Evolutionary conservation across 495 filamentous ascomycete species (phyloP), one percentile per base, ranked within the genome.

Genomic region (Talaromyces wortmannii): DNA sequence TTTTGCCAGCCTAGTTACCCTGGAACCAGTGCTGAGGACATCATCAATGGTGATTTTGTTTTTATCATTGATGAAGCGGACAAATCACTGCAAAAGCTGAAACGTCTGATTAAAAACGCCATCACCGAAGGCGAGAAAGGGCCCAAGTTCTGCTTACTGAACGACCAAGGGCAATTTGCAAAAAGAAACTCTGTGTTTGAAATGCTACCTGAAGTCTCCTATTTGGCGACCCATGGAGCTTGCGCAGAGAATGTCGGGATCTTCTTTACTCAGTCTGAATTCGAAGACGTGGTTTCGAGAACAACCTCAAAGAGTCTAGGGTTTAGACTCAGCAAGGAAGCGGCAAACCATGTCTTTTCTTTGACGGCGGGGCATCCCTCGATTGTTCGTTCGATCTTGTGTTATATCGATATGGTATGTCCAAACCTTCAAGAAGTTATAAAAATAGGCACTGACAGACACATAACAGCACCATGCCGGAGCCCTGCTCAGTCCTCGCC

Each of bases 51-150:
- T 8, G 42, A 53, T 16, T 32, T 43, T 32, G 33, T 53, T 10
- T 53, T 53, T 33, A n/a, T 53, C 7, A 29, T 53, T 23, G 36
- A 45, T 40, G 50, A 31, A 45, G 50, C 50, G 6, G 15, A 53
- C 31, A 33, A 52, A n/a, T 8, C 50, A 5, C 31, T 52, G 15
- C 33, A 52, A 4, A 52, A 16, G 15, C 13, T 13, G n/a, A 52
- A 32, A 43, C 16, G 32, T 13, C 15, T 52, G 17, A 52, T 52
- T 17, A 42, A 44, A 43, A 18, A 36, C 15, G n/a, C 7, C 7
- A 44, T 29, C 33, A 17, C 7, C 31, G 13, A 33, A 4, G 5
- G 32, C n/a, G 48, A 36, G 7, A 18, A 18, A 8, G 50, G 33
- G 5, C 33, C 50, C 12, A 42, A 15, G 40, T 52, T 52, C 32